Evolutionary conservation across 2,329 filamentous ascomycete species (phyloP), one percentile per base, ranked within the genome.

Genomic region (Scedosporium apiospermum): DNA sequence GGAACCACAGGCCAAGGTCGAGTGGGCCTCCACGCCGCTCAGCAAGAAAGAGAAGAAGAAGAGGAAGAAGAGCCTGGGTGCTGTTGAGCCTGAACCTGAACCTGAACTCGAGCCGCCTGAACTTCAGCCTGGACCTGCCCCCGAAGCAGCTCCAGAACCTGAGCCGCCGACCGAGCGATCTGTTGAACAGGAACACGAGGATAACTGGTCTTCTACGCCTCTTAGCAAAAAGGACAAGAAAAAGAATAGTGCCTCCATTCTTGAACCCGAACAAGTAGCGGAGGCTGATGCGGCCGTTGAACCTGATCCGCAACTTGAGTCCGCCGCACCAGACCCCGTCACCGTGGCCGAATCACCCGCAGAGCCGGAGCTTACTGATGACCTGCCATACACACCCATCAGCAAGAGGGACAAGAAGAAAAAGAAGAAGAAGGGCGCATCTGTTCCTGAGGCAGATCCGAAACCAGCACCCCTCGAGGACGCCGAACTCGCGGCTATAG

Each of bases 21-120:
- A 58, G 2, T 58, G 55, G 38, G n/a, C 41, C 5, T 46, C 16
- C 6, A 58, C 51, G 16, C 26, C 26, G 16, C 23, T 44, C 9
- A 26, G 18, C 46, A 60, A 60, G 21, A 60, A 60, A 38, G 58
- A 44, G 10, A 60, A 46, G 58, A 60, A 60, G 41, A 60, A 60
- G 21, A 60, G 34, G 14, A 58, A 58, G 30, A 58, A 58, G 55
- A 38, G 14, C n/a, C 14, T 26, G 3, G 51, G 0, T 26, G 14
- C 58, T 16, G 18, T 49, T 46, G 41, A 18, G 4, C 58, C 18
- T 49, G 58, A 60, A 26, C n/a, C 41, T 26, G 18, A 60, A 46
- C 58, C 18, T 18, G 6, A 41, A 18, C 14, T 30, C 21, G 26
- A 59, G 18, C 16, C 30, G 38, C 6, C 57, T n/a, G 30, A 59